Evolutionary conservation across 2,329 filamentous ascomycete species (phyloP), one percentile per base, ranked within the genome.

Genomic region (Juglanconis oblonga): DNA sequence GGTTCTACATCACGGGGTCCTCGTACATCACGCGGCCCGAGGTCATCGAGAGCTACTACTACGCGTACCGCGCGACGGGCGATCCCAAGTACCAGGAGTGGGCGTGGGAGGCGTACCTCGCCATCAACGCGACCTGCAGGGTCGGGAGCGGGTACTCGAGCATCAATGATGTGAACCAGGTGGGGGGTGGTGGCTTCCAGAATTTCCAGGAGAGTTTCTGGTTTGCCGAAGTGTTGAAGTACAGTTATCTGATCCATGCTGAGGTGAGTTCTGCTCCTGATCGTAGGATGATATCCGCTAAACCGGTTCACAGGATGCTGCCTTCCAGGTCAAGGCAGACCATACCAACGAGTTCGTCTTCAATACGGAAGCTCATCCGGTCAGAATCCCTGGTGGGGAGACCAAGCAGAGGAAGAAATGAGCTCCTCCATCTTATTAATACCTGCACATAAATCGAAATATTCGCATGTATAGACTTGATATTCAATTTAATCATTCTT

Each of bases 211-310:
- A 96, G 76, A 93, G 89, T 68, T 96, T 95, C 76, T 87, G 90
- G 78, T 92, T 96, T 72, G 91, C 92, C 0, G 92, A 96, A 77
- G 89, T 92, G 64, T 71, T 96, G 72, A 96, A 96, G 80, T 96
- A 96, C 72, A 78, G 83, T 59, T 96, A 90, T 75, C 72, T 96
- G 67, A 89, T 90, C 61, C 85, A 87, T 69, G 80, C 83, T 0
- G 77, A 74, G 62, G 73, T 67, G 66, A 69, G 66, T 66, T 53
- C 36, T 11, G 10, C 47, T 29, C 40, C 33, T 4, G 24, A 45
- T 64, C 65, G 7, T 35, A 24, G 24, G 17, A 38, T 9, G 31
- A 4, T 17, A 44, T 48, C 35, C 55, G 57, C 62, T 69, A 55
- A 68, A 65, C 62, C 51, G 11, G 13, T 52, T 5, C 53, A 38